phyloP scores from a whole-genome alignment of 768 basidiomycete genomes.

The Mycena maculata region DNA sequence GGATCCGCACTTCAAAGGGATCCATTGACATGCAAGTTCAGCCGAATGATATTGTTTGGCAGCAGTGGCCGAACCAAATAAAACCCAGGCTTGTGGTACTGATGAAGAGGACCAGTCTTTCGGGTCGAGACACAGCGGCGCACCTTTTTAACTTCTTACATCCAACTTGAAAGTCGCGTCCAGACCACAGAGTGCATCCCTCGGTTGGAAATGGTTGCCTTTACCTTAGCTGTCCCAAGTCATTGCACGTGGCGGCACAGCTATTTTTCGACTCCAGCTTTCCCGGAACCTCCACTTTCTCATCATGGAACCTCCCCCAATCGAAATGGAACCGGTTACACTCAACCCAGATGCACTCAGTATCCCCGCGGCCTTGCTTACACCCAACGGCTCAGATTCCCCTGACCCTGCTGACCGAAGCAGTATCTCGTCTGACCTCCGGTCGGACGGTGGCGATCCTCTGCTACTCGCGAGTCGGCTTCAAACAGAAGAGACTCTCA shows the following conservation, averaged over 20 bases:
- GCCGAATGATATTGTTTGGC: not conserved
- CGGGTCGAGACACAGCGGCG: too few species aligned
- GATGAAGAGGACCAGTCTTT: too few species aligned
- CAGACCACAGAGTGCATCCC: too few species aligned
- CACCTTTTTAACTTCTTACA: too few species aligned
- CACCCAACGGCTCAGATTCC: not conserved
- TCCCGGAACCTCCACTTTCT: not conserved
- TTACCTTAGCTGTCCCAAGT: not conserved
- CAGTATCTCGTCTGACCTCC: slow-evolving; percentile 8
- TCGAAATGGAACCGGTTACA: not conserved
- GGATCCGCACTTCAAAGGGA: slow-evolving; percentile 34
- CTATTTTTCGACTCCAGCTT: not conserved
- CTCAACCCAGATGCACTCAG: not conserved
- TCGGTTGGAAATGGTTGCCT: not conserved
- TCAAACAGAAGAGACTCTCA: slow-evolving; percentile 25
- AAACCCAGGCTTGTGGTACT: not conserved
- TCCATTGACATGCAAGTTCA: slow-evolving; percentile 30
- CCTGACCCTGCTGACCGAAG: not conserved
- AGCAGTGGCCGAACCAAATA: not conserved
- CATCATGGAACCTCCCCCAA: slow-evolving; percentile 1
- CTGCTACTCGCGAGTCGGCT: slow-evolving; percentile 32
- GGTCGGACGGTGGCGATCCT: slow-evolving; percentile 23
- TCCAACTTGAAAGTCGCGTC: too few species aligned
- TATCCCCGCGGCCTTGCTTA: not conserved
- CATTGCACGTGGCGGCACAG: slow-evolving; percentile 21